Evolutionary conservation across 1,139 yeast species (phyloP).

Genomic region (Blastobotrys persicus): DNA sequence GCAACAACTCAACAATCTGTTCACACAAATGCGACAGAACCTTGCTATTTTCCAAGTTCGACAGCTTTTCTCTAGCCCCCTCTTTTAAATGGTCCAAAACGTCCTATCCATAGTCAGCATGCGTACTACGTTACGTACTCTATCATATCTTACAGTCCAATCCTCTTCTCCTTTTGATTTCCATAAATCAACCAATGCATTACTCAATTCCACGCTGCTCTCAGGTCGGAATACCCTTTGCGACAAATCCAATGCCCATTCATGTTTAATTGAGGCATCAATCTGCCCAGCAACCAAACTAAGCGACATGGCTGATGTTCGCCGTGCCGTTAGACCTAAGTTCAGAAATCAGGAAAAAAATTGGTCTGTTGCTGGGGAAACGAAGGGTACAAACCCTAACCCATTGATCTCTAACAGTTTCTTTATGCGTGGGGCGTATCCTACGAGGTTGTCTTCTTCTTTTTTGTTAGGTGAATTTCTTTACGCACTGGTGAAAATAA

Average conservation of each 20-base stretch:
- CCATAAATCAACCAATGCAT: constrained; percentile 12
- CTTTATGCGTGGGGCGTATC: too few relatives aligned
- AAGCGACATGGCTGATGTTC: constrained; percentile 3
- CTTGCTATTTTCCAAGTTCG: not conserved
- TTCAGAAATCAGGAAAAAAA: not conserved
- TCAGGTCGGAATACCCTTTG: constrained; percentile 6
- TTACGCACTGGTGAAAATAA: too few relatives aligned
- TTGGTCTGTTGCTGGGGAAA: not conserved
- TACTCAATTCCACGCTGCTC: constrained; percentile 7
- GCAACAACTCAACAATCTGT: constrained; percentile 7
- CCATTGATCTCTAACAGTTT: too few relatives aligned
- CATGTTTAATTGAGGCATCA: constrained; percentile 10
- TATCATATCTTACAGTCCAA: constrained; percentile 12
- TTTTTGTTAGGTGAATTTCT: too few relatives aligned
- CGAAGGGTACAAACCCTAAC: too few relatives aligned
- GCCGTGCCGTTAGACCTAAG: not conserved
- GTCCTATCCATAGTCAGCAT: too few relatives aligned
- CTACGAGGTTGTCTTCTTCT: too few relatives aligned
- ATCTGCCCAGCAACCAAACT: constrained; percentile 3
- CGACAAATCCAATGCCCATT: constrained; percentile 12
- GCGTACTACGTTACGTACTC: too few relatives aligned
- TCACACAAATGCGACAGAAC: constrained; percentile 9
- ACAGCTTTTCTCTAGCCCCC: not conserved
- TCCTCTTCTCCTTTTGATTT: constrained; percentile 10
- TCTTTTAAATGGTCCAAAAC: constrained; percentile 7